phyloP scores from a whole-genome alignment of 192 early-diverging fungal genomes.

The Phlyctochytrium planicorne region DNA sequence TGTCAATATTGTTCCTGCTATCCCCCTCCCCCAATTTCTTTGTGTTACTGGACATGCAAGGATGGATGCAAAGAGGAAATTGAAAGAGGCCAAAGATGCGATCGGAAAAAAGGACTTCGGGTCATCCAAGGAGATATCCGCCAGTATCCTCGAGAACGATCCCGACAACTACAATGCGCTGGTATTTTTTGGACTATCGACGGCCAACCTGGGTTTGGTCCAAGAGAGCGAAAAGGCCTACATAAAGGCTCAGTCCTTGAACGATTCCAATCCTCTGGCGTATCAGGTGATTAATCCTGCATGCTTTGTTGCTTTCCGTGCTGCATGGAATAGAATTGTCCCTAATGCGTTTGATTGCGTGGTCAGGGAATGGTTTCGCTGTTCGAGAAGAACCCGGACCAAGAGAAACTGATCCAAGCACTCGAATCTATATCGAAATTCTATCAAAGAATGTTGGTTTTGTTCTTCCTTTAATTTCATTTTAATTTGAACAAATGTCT shows the following conservation, averaged over 20 bases:
- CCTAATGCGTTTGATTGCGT: too few relatives aligned
- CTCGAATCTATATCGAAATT: constrained; percentile 13
- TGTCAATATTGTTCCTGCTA: too few relatives aligned
- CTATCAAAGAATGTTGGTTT: constrained; percentile 4
- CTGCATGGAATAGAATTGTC: constrained; percentile 4
- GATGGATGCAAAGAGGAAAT: constrained; percentile 20
- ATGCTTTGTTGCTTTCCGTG: background rate
- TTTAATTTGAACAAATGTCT: background rate
- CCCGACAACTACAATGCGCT: constrained; percentile 43
- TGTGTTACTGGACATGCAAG: constrained; percentile 1
- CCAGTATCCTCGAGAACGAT: constrained; percentile 28
- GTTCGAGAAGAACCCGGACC: constrained; percentile 23
- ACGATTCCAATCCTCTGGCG: constrained; percentile 29
- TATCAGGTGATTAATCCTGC: constrained; percentile 29
- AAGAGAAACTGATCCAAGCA: constrained; percentile 22
- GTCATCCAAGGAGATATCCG: constrained; percentile 23
- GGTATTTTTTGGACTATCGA: constrained; percentile 39
- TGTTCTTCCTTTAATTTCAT: too few relatives aligned
- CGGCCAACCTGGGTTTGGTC: constrained; percentile 21
- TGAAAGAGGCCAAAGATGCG: constrained; percentile 32
- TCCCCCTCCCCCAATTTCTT: too few relatives aligned
- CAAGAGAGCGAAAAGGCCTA: constrained; percentile 24
- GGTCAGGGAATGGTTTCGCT: constrained; percentile 33
- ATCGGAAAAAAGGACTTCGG: constrained; percentile 33
- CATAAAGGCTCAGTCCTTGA: constrained; percentile 25